Conservation (phyloP, 352 stramenopile species). For the Pythium dissotocum region DNA sequence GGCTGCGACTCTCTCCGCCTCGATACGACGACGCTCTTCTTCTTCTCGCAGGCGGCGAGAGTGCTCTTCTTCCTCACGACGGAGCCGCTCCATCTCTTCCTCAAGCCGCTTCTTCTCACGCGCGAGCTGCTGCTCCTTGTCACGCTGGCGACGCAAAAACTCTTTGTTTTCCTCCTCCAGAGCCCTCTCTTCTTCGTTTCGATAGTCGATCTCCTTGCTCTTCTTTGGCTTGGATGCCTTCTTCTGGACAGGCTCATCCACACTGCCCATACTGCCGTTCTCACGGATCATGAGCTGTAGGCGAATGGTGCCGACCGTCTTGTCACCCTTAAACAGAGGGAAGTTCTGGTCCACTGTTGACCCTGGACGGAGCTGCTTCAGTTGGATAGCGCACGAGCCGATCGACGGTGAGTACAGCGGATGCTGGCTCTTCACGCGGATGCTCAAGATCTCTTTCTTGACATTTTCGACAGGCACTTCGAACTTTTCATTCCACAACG, state of each 20-base stretch:
- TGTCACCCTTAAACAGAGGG: conserved; percentile 51
- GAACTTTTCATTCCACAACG: conserved; percentile 83
- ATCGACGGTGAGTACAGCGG: conserved; percentile 64
- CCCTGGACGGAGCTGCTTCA: conserved; percentile 51
- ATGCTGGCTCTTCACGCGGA: conserved; percentile 75
- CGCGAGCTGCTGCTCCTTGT: conserved; percentile 26
- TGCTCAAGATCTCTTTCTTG: conserved; percentile 52
- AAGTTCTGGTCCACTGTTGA: conserved; percentile 58
- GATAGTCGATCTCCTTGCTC: conserved; percentile 5
- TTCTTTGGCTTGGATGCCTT: conserved; percentile 15
- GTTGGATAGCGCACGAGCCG: conserved; percentile 53
- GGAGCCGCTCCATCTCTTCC: conserved; percentile 24
- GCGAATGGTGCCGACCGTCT: conserved; percentile 42
- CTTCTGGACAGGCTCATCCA: not conserved
- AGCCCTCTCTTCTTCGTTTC: not conserved
- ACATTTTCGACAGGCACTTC: conserved; percentile 53
- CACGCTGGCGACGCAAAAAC: conserved; percentile 17
- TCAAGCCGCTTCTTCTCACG: conserved; percentile 22
- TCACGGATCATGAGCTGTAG: conserved; percentile 48
- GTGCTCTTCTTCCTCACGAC: conserved; percentile 21
- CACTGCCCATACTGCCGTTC: conserved; percentile 1
- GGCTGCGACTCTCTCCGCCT: conserved; percentile 10
- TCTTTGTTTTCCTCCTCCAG: conserved; percentile 8
- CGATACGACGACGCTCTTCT: conserved; percentile 14
- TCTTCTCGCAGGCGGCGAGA: conserved; percentile 21